Conservation (phyloP, 805 yeast genomes). For the Candida argentea region DNA sequence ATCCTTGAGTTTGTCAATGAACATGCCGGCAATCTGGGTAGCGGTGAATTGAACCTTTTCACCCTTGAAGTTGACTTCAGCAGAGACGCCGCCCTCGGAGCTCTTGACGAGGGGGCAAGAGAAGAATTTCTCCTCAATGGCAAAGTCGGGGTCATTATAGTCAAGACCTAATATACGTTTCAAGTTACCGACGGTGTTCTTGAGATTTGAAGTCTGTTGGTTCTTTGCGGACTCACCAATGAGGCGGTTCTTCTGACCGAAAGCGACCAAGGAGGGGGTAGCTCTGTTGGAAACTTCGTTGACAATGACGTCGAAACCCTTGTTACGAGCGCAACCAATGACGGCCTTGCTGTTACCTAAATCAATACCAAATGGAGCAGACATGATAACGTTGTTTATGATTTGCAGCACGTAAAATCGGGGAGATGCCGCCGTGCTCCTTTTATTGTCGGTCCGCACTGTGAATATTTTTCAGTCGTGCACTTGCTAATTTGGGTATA, state of each 20-base stretch:
- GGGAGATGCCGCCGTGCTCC: too few species aligned
- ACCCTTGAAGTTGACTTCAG: constrained; percentile 78
- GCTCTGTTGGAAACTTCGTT: constrained; percentile 97
- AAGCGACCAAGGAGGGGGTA: constrained; percentile 87
- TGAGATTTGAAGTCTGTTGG: constrained; percentile 92
- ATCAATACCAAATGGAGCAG: constrained; percentile 95
- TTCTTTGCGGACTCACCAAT: constrained; percentile 95
- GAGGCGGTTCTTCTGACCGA: constrained; percentile 79
- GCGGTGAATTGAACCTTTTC: constrained; percentile 71
- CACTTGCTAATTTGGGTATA: too few species aligned
- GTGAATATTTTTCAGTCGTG: too few species aligned
- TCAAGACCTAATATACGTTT: constrained; percentile 86
- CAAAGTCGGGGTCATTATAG: constrained; percentile 66
- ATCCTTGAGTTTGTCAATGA: constrained; percentile 79
- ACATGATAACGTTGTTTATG: constrained; percentile 36
- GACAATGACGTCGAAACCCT: constrained; percentile 97
- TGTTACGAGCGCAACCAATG: constrained; percentile 90
- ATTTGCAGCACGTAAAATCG: too few species aligned
- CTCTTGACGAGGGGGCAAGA: constrained; percentile 63
- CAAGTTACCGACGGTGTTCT: constrained; percentile 91
- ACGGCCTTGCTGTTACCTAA: constrained; percentile 93
- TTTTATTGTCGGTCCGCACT: too few species aligned
- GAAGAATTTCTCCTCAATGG: constrained; percentile 62
- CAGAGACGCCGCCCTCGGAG: constrained; percentile 67
- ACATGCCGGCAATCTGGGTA: constrained; percentile 91